Conservation (phyloP, 495 filamentous ascomycete genomes). For the Lichina pygmaea region DNA sequence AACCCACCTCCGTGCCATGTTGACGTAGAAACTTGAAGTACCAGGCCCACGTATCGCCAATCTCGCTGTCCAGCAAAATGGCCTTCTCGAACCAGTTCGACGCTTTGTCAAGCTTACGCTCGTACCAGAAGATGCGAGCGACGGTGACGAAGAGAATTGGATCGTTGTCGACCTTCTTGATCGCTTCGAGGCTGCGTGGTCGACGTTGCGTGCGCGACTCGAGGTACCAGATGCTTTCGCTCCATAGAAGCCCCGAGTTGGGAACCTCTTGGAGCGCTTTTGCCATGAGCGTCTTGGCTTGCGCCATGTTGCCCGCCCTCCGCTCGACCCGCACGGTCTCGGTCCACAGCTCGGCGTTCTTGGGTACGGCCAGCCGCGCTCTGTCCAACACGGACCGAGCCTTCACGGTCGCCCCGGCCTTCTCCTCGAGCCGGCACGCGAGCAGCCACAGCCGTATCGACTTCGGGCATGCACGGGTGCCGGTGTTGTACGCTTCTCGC, state of each 20-base stretch:
- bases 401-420: constrained; percentile 58
- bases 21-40: constrained; percentile 79
- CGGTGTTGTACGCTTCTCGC: constrained; percentile 70
- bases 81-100: constrained; percentile 94
- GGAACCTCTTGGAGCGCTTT: constrained; percentile 74
- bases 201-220: constrained; percentile 79
- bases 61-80: constrained; percentile 55
- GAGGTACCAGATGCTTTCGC: constrained; percentile 80
- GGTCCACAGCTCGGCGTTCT: constrained; percentile 62
- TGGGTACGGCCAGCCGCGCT: constrained; percentile 61
- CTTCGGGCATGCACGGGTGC: constrained; percentile 61
- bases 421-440: constrained; percentile 67
- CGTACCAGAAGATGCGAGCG: constrained; percentile 50
- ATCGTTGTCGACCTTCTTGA: constrained; percentile 90
- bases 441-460: constrained; percentile 76
- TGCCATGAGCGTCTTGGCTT: constrained; percentile 80
- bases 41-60: constrained; percentile 93
- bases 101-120: constrained; percentile 68
- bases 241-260: constrained; percentile 75
- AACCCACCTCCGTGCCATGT: constrained; percentile 50
- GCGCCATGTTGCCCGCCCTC: constrained; percentile 53
- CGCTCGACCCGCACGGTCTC: constrained; percentile 82
- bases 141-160: constrained; percentile 56
- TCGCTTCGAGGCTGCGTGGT: constrained; percentile 68
- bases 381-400: constrained; percentile 81